Percentiles rank a stretch among this genome's conserved stretches.
phyloP scores from a whole-genome alignment of 768 basidiomycete genomes.

The Tulasnella sp. region DNA sequence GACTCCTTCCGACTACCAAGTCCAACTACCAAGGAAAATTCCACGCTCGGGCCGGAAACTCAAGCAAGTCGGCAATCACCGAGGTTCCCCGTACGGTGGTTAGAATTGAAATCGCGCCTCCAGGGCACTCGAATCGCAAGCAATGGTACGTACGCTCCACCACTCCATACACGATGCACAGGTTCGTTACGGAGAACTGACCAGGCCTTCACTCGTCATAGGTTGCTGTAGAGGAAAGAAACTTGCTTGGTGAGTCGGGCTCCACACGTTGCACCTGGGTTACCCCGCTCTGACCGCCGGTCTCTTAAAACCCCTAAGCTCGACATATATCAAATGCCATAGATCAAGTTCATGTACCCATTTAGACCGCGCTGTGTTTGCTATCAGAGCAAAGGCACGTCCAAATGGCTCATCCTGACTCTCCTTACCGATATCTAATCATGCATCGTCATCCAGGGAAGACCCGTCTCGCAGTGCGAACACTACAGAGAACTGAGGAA shows the following conservation, averaged over 20 bases:
- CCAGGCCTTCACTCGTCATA: background rate
- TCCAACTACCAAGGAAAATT: too few species aligned
- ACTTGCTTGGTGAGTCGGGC: slow-evolving; percentile 11
- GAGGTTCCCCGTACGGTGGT: too few species aligned
- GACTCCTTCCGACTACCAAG: too few species aligned
- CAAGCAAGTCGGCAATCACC: too few species aligned
- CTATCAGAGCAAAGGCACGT: slow-evolving; percentile 64
- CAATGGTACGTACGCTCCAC: background rate
- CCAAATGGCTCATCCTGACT: background rate
- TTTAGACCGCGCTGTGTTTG: slow-evolving; percentile 80
- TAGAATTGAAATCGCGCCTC: too few species aligned
- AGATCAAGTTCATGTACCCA: slow-evolving; percentile 84
- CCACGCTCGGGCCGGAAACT: too few species aligned
- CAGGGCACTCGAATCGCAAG: too few species aligned
- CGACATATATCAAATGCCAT: slow-evolving; percentile 92
- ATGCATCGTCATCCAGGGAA: slow-evolving; percentile 42
- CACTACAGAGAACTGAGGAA: slow-evolving; percentile 77
- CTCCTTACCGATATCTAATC: background rate
- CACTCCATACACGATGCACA: background rate
- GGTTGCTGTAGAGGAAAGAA: slow-evolving; percentile 1
- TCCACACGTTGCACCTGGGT: background rate
- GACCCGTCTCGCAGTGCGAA: slow-evolving; percentile 84
- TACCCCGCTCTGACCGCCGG: background rate
- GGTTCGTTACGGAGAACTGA: background rate
- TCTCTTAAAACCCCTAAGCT: slow-evolving; percentile 43